Evolutionary conservation across 257 asterid genomes (phyloP).

Genomic region (Verbascum thapsus): DNA sequence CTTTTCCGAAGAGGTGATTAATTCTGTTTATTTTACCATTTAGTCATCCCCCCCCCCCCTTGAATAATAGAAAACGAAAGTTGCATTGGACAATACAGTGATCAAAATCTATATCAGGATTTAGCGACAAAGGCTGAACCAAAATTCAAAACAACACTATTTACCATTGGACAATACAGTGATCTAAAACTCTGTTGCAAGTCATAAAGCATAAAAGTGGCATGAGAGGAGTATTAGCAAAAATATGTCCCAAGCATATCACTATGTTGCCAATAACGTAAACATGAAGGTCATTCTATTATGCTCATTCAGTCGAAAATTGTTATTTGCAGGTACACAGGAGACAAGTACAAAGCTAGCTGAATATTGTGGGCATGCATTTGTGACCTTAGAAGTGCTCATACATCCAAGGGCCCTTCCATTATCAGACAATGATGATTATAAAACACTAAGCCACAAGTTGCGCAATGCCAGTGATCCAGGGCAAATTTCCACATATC

Average conservation of each 20-base stretch:
- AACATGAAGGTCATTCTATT: neutral
- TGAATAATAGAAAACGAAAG: neutral
- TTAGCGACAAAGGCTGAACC: neutral
- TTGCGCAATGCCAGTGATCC: slow-evolving; percentile 33
- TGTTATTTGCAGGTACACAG: slow-evolving; percentile 49
- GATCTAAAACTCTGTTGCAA: too few species aligned
- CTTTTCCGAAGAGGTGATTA: slow-evolving; percentile 71
- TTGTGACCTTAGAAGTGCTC: slow-evolving; percentile 73
- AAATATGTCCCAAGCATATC: slow-evolving; percentile 15
- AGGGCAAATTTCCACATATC: slow-evolving; percentile 33
- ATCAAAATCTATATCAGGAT: neutral
- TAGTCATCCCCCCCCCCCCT: neutral
- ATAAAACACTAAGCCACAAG: slow-evolving; percentile 35
- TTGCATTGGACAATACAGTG: slow-evolving; percentile 2
- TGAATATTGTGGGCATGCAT: slow-evolving; percentile 62
- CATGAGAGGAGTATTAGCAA: neutral
- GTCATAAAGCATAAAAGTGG: too few species aligned
- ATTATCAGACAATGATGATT: slow-evolving; percentile 35
- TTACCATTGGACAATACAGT: neutral
- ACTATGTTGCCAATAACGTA: neutral
- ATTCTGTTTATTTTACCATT: slow-evolving; percentile 12
- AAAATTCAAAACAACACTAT: neutral
- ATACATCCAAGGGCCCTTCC: slow-evolving; percentile 78
- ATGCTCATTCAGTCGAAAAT: slow-evolving; percentile 18
- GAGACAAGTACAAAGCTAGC: slow-evolving; percentile 61